Base-by-base conservation (phyloP, 805 yeast genomes). In the Pichia manshurica region DNA sequence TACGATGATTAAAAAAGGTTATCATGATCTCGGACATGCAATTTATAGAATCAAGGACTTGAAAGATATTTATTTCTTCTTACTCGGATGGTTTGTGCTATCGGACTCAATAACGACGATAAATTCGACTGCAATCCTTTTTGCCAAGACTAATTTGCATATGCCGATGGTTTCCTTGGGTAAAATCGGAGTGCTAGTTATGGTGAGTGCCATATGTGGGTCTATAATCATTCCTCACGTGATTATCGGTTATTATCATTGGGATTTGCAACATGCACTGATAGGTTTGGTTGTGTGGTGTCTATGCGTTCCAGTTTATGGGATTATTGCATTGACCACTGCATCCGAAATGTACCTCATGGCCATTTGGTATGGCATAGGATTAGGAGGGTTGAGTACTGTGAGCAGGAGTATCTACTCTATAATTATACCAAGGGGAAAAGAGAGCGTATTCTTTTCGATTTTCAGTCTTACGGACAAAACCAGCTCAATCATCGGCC, bases 61-160 rank as follows among this genome's bases (percentile, higher is more conserved):
- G 56, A 73, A 70, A 52, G 91, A 85, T 55, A 85, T 86, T 17
- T 69, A 77, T n/a, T 72, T 77, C 12, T 85, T 82, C 54, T 64
- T 85, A 9, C 42, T 77, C 0, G 89, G 87, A 1, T 85, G 95
- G 95, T 85, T 85, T 55, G 73, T 86, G 39, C 69, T 85, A 2
- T 78, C 87, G 19, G 95, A 86, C 58, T 81, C 88, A 0, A 67
- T 83, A 10, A 83, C 90, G 1, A 86, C 93, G 0, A 84, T 85
- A 47, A 85, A 84, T 60, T 81, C 89, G 0, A 82, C 93, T 0
- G 91, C 93, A 0, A 79, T 86, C 28, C 60, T 85, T 34, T 85
- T 85, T 66, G 87, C 93, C 2, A 79, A 81, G 45, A 77, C 86
- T 0, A 84, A 84, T 51, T 64, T 85, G 22, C 69, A 73, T 36